Evolutionary conservation across 148 eudicot genomes (phyloP), one percentile per base, ranked within the genome.

Genomic region (Camellia sinensis): DNA sequence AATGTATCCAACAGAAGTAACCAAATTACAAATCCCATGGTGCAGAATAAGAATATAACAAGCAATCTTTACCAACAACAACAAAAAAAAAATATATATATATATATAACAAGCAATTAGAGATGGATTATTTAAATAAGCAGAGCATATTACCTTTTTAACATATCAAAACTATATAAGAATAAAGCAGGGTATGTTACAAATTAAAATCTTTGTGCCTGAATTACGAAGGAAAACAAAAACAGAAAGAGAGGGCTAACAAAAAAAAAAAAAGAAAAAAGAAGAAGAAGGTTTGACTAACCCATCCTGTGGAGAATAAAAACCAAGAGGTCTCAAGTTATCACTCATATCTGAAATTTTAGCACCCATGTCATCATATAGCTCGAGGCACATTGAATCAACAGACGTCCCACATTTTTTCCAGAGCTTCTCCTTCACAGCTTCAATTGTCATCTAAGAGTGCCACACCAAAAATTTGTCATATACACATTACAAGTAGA

Each of bases 351-450:
- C 84, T 9, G 92, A 78, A 81, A 93, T 62, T 87, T 89, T 93
- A 37, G 87, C 74, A 40, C 92, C 91, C 50, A 83, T 84, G 3
- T 95, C 95, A 87, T 95, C 98, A 79, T 91, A 92, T 56, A 95
- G 90, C 89, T 93, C 97, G 63, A 95, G 92, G 60, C 82, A 74
- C 99, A 95, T 95, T 61, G 99, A 89, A 67, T 82, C 61, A 45
- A 95, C 91, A 76, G 95, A 86, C 87, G 99, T 93, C 22, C 99
- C 99, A 84, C 93, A 90, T 87, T 91, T 95, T 83, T 88, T 95
- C 98, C 99, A 95, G 7, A 95, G 86, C 89, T 95, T 95, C 19
- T 95, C 99, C 83, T 95, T 95, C 48, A 95, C 89, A 41, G 95
- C 92, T 86, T 95, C 99, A 21, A 95, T 87, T 6, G 91, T 87